Conservation (phyloP, 768 basidiomycete species). For the Boletus rex-veris region DNA sequence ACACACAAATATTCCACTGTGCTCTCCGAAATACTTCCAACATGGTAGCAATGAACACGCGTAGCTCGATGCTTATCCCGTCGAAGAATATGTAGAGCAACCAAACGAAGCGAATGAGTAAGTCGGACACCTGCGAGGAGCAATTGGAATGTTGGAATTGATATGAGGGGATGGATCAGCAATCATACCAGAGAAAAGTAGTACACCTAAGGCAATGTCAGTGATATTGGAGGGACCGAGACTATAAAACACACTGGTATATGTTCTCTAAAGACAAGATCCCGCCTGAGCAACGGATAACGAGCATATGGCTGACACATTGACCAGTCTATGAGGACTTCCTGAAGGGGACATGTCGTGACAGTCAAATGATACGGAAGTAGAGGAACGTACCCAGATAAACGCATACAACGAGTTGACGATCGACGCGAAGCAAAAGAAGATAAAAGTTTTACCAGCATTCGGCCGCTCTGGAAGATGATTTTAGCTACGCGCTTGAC, state of each 20-base stretch:
- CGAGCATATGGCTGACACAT: constrained; percentile 55
- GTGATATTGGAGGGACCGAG: not conserved
- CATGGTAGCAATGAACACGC: constrained; percentile 64
- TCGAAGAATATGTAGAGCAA: constrained; percentile 63
- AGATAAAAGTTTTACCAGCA: constrained; percentile 50
- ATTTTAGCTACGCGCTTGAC: not conserved
- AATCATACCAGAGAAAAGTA: constrained; percentile 70
- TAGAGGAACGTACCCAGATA: constrained; percentile 62
- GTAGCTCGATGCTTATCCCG: constrained; percentile 47
- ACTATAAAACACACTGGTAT: constrained; percentile 44
- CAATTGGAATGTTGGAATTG: not conserved
- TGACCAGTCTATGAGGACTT: constrained; percentile 91
- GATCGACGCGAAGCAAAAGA: constrained; percentile 66
- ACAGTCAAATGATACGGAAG: not conserved
- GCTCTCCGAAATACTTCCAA: constrained; percentile 77
- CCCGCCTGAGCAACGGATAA: constrained; percentile 64
- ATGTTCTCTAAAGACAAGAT: constrained; percentile 67
- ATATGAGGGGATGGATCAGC: not conserved
- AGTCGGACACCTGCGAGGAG: constrained; percentile 56
- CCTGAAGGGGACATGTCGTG: constrained; percentile 41
- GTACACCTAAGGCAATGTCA: constrained; percentile 48
- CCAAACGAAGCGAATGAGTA: constrained; percentile 80
- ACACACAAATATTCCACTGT: constrained; percentile 91
- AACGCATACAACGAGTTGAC: constrained; percentile 68
- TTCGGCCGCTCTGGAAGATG: constrained; percentile 28